Percentiles rank a stretch among this genome's conserved stretches.
phyloP scores from a whole-genome alignment of 768 basidiomycete species.

The Boletus fagicola region DNA sequence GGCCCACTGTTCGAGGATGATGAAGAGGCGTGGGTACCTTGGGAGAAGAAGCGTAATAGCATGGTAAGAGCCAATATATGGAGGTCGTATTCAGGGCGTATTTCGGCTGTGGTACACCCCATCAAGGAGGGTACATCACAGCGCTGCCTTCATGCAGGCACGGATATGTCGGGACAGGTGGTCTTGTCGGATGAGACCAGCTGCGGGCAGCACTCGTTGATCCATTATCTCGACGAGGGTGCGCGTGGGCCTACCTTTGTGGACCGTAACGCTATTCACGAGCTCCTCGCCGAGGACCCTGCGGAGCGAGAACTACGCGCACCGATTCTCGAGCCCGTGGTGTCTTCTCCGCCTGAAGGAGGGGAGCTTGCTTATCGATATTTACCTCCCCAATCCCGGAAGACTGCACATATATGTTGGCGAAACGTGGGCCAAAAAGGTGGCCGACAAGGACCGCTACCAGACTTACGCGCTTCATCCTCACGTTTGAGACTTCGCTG shows the following conservation, averaged over 20 bases:
- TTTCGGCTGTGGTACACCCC: slow-evolving; percentile 5
- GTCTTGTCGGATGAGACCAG: background rate
- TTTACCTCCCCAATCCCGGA: too few relatives aligned
- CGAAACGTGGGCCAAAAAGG: slow-evolving; percentile 18
- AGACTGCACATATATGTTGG: slow-evolving; percentile 29
- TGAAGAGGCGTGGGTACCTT: slow-evolving; percentile 23
- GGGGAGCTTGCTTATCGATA: too few relatives aligned
- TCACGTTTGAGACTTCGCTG: too few relatives aligned
- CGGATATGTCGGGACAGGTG: slow-evolving; percentile 1
- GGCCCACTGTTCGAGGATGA: slow-evolving; percentile 9
- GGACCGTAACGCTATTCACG: background rate
- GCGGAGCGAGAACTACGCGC: background rate
- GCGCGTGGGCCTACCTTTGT: slow-evolving; percentile 21
- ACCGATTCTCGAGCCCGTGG: background rate
- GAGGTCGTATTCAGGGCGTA: background rate
- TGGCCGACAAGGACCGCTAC: slow-evolving; percentile 2
- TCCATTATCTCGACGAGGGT: slow-evolving; percentile 22
- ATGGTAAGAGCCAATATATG: too few relatives aligned
- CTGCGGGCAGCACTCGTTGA: background rate
- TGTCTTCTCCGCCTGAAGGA: too few relatives aligned
- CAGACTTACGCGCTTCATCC: too few relatives aligned
- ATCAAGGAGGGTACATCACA: background rate
- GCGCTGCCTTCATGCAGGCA: background rate
- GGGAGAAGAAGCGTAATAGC: slow-evolving; percentile 5
- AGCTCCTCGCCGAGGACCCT: slow-evolving; percentile 5